phyloP scores from a whole-genome alignment of 2,329 filamentous ascomycete genomes.

The Diplodia seriata region DNA sequence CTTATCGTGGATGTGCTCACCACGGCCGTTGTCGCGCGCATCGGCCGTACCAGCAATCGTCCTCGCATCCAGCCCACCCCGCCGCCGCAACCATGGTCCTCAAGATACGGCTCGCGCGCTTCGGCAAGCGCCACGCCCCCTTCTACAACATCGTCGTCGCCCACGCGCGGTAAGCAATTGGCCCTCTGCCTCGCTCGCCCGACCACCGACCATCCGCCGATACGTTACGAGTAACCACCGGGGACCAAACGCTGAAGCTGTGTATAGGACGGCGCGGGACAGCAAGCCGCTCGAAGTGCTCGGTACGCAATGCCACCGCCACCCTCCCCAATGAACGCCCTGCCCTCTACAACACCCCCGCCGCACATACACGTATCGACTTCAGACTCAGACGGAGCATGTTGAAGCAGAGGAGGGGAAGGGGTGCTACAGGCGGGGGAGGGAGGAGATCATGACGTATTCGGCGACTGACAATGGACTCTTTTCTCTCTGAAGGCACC shows the following conservation, averaged over 20 bases:
- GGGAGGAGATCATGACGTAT: background rate
- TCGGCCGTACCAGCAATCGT: background rate
- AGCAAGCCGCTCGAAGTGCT: conserved; percentile 93
- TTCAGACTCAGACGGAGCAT: background rate
- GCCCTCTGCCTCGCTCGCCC: background rate
- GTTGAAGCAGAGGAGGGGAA: no score
- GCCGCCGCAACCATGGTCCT: conserved; percentile 73
- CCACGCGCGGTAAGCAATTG: conserved; percentile 76
- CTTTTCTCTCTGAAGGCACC: conserved; percentile 56
- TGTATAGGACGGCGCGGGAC: conserved; percentile 77
- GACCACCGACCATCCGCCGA: background rate
- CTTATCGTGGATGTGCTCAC: background rate
- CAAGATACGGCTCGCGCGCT: conserved; percentile 90
- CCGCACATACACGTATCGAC: background rate
- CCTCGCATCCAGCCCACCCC: background rate
- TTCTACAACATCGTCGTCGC: conserved; percentile 98
- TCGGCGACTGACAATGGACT: conserved; percentile 42
- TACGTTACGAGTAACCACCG: background rate
- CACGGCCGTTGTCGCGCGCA: background rate
- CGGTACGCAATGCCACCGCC: conserved; percentile 62
- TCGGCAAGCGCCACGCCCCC: conserved; percentile 85
- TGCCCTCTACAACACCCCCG: conserved; percentile 53
- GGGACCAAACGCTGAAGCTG: conserved; percentile 12
- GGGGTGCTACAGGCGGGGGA: no score
- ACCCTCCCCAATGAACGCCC: conserved; percentile 59